A percentile compares a stretch with the other conserved stretches of the same genome.
Conservation (phyloP, 192 early-diverging fungal species). For the Umbelopsis vinacea region DNA sequence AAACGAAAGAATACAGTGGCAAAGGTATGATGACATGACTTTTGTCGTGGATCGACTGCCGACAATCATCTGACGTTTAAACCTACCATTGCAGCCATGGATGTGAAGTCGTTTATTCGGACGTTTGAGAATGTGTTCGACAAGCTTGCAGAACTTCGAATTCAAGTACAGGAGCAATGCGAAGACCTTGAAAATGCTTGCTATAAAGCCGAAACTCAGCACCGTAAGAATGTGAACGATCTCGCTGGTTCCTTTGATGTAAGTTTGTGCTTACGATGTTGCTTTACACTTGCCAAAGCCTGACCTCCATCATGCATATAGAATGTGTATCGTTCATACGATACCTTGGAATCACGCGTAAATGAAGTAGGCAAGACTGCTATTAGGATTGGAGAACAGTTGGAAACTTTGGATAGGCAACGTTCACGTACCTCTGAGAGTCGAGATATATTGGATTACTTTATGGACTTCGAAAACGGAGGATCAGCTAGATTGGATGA, state of each 20-base stretch:
- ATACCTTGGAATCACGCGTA: slow-evolving; percentile 85
- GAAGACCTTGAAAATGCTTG: slow-evolving; percentile 83
- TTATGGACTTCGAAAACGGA: slow-evolving; percentile 88
- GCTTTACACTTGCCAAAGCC: neutral
- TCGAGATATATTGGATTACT: slow-evolving; percentile 91
- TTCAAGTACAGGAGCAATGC: slow-evolving; percentile 81
- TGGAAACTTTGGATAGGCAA: slow-evolving; percentile 95
- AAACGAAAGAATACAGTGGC: slow-evolving; percentile 23
- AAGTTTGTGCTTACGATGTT: neutral
- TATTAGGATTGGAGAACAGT: slow-evolving; percentile 96
- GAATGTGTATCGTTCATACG: slow-evolving; percentile 88
- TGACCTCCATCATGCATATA: slow-evolving; percentile 30
- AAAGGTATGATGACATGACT: slow-evolving; percentile 26
- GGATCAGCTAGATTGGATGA: slow-evolving; percentile 74
- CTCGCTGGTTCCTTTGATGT: slow-evolving; percentile 83
- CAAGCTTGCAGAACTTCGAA: slow-evolving; percentile 77
- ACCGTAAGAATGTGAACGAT: slow-evolving; percentile 79
- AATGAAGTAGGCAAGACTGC: slow-evolving; percentile 95
- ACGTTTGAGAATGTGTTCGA: slow-evolving; percentile 87
- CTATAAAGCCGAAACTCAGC: slow-evolving; percentile 71
- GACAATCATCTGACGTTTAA: too few relatives aligned
- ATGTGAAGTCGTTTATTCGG: slow-evolving; percentile 91
- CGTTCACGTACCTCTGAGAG: slow-evolving; percentile 85
- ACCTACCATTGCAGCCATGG: slow-evolving; percentile 57
- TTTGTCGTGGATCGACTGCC: neutral